Conservation (phyloP, 495 filamentous ascomycete genomes). For the Pyrenula aspistea region DNA sequence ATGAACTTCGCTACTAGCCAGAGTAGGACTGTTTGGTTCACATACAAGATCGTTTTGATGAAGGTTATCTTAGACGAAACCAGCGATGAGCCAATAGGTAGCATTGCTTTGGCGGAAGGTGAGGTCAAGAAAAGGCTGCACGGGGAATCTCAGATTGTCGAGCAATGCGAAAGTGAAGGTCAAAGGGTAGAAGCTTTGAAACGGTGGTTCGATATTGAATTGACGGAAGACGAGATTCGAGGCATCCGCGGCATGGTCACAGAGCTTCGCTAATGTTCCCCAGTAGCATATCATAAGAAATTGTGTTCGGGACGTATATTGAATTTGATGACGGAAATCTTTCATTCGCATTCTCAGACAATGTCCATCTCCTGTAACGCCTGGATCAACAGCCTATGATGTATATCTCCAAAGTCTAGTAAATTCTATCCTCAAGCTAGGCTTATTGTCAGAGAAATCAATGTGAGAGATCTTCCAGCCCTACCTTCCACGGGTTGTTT, state of each 20-base stretch:
- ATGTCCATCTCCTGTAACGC: too few relatives aligned
- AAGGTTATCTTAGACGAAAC: constrained; percentile 34
- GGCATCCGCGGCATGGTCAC: constrained; percentile 36
- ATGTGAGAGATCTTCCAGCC: constrained; percentile 6
- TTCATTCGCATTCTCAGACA: too few relatives aligned
- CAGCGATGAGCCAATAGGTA: constrained; percentile 35
- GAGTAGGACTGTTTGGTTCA: constrained; percentile 38
- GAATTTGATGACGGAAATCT: too few relatives aligned
- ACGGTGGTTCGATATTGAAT: constrained; percentile 42
- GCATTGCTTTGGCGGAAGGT: constrained; percentile 41
- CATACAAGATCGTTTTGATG: constrained; percentile 34
- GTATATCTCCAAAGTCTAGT: too few relatives aligned
- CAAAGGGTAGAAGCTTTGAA: constrained; percentile 40
- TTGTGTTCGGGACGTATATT: constrained; percentile 19
- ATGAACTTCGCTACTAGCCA: constrained; percentile 46
- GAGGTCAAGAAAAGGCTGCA: constrained; percentile 43
- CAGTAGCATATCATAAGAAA: constrained; percentile 19
- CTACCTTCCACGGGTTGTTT: constrained; percentile 90
- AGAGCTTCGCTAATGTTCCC: constrained; percentile 35
- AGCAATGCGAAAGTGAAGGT: constrained; percentile 31
- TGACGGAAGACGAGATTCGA: constrained; percentile 36
- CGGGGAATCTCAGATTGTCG: constrained; percentile 39
- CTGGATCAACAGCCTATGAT: too few relatives aligned
- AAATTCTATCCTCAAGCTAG: constrained; percentile 39
- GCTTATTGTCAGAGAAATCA: constrained; percentile 10